Percentiles rank a stretch among this genome's conserved stretches.
phyloP scores from a whole-genome alignment of 345 rosid species.

The Atalantia buxifolia region DNA sequence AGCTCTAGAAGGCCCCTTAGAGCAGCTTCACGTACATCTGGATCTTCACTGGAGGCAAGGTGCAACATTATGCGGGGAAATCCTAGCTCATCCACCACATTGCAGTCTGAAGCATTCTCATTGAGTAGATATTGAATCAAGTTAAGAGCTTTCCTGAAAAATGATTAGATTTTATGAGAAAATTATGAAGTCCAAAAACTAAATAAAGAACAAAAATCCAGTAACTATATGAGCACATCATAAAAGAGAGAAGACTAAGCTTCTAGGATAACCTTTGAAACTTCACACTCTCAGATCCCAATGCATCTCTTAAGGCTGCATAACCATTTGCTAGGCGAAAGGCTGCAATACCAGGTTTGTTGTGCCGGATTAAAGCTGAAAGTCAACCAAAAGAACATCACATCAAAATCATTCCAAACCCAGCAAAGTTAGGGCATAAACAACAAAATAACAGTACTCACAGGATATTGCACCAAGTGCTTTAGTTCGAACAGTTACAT shows the following conservation, averaged over 20 bases:
- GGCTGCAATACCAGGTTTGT: constrained; percentile 71
- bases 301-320: constrained; percentile 72
- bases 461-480: constrained; percentile 96
- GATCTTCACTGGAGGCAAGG: constrained; percentile 73
- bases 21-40: constrained; percentile 80
- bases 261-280: constrained; percentile 65
- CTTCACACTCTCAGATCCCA: constrained; percentile 60
- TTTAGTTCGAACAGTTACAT: constrained; percentile 61
- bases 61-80: constrained; percentile 80
- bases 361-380: constrained; percentile 81
- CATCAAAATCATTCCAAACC: constrained; percentile 12
- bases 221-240: neutral
- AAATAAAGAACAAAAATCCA: neutral
- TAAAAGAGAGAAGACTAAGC: neutral
- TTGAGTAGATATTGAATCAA: constrained; percentile 80
- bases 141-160: constrained; percentile 84
- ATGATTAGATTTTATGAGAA: neutral
- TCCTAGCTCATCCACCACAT: constrained; percentile 56
- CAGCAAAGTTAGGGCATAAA: neutral
- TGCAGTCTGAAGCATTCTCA: constrained; percentile 71
- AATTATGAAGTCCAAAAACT: neutral
- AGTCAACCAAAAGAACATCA: constrained; percentile 17
- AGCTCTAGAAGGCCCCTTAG: constrained; percentile 71
- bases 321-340: constrained; percentile 92
- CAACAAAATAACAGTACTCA: constrained; percentile 34